These are phyloP conservation scores for Apiotrichum porosum DNA, from an alignment of 1,284 basidiomycete genomes.

Conservation along the genomic window DNA sequence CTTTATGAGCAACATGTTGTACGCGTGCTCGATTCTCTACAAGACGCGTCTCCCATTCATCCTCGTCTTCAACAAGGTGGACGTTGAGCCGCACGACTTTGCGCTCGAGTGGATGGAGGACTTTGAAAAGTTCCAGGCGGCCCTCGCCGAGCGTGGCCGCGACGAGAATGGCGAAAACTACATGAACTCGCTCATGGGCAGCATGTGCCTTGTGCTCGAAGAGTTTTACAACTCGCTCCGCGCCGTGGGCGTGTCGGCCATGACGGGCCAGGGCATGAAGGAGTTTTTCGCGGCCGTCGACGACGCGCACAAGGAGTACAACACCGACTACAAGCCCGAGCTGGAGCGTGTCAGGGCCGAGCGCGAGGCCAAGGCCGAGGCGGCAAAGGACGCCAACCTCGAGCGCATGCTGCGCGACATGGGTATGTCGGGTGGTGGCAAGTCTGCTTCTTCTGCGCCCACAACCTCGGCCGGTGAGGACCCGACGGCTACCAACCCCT, in stretches of 20 bases:
- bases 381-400: constrained; percentile 67
- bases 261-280: constrained; percentile 87
- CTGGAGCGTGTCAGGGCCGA: constrained; percentile 62
- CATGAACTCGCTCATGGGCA: constrained; percentile 98
- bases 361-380: constrained; percentile 56
- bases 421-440: constrained; percentile 65
- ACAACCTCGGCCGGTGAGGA: too few species aligned
- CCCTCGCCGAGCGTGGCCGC: constrained; percentile 57
- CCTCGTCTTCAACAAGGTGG: constrained; percentile 98
- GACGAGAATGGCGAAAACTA: constrained; percentile 90
- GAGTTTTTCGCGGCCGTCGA: constrained; percentile 90
- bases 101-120: constrained; percentile 98
- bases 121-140: constrained; percentile 68
- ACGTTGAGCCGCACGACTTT: constrained; percentile 78
- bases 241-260: constrained; percentile 90
- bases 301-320: constrained; percentile 79
- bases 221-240: constrained; percentile 97
- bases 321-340: constrained; percentile 86
- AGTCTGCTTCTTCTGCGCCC: constrained; percentile 48
- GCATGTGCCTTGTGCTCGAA: constrained; percentile 96
- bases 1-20: constrained; percentile 99
- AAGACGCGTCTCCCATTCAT: constrained; percentile 97
- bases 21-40: constrained; percentile 97
- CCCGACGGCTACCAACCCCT: constrained; percentile 32
- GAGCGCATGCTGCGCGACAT: constrained; percentile 81